Evolutionary conservation across 163 green algal genomes (phyloP).

Genomic region (Chloroidium sp.): DNA sequence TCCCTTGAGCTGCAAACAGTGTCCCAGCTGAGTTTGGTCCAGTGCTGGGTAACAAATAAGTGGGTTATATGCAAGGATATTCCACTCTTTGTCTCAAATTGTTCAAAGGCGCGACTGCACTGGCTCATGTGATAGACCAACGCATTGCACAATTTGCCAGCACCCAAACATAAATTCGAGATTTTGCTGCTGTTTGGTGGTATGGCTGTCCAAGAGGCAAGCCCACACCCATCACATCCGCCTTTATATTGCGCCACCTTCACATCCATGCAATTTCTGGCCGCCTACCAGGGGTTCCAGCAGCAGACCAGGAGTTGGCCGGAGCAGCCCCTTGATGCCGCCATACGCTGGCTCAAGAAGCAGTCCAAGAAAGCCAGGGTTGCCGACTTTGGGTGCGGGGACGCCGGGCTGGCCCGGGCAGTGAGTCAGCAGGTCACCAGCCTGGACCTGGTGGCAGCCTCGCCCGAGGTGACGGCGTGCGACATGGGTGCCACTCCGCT

Average conservation of each 20-base stretch:
- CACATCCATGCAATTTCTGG: background rate
- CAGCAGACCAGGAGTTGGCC: conserved; percentile 82
- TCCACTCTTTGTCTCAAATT: too few relatives aligned
- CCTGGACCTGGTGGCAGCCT: conserved; percentile 78
- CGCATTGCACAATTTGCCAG: background rate
- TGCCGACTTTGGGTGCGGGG: conserved; percentile 95
- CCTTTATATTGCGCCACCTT: background rate
- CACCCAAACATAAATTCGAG: too few relatives aligned
- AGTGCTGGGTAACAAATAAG: too few relatives aligned
- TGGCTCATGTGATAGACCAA: background rate
- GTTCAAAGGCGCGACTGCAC: background rate
- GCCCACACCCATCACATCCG: background rate
- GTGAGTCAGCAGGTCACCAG: conserved; percentile 73
- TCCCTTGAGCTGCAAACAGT: too few relatives aligned
- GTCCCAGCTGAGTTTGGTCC: too few relatives aligned
- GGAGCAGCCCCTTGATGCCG: conserved; percentile 74
- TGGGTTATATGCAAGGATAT: too few relatives aligned
- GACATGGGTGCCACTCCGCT: conserved; percentile 86
- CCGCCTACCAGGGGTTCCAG: conserved; percentile 49
- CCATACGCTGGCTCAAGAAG: conserved; percentile 51
- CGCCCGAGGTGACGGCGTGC: conserved; percentile 80
- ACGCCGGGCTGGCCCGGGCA: conserved; percentile 67
- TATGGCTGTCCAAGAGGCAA: background rate
- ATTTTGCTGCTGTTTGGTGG: too few relatives aligned
- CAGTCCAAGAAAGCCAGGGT: conserved; percentile 40